Conservation (phyloP, 176 grass and related monocot species). For the Oryza longistaminata region DNA sequence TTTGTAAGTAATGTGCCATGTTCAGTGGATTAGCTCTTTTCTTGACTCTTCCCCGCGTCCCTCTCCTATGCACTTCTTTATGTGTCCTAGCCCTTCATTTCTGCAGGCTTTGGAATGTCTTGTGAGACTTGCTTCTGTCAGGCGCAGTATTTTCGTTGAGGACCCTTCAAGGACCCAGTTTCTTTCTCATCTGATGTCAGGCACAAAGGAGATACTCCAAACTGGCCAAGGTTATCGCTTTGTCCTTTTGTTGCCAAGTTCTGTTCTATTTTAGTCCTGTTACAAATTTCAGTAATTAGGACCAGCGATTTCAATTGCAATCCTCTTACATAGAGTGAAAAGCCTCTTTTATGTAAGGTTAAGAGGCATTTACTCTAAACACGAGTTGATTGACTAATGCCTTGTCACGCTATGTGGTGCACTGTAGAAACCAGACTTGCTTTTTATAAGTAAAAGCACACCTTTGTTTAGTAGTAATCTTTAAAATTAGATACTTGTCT, state of each 20-base stretch:
- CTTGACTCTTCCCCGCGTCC: not conserved
- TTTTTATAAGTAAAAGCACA: not conserved
- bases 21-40: not conserved
- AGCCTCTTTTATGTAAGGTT: not conserved
- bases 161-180: constrained; percentile 77
- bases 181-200: constrained; percentile 89
- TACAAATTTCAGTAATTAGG: not conserved
- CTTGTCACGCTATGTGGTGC: constrained; percentile 2
- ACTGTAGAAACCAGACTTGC: constrained; percentile 16
- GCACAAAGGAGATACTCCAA: constrained; percentile 98
- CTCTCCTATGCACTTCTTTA: constrained; percentile 14
- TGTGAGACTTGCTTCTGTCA: constrained; percentile 93
- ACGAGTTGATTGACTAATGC: constrained; percentile 13
- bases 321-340: constrained; percentile 22
- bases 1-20: not conserved
- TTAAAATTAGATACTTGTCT: constrained; percentile 27
- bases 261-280: constrained; percentile 17
- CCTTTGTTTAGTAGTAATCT: not conserved
- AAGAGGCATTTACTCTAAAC: not conserved
- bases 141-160: constrained; percentile 92
- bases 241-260: constrained; percentile 2
- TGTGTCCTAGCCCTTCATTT: constrained; percentile 26
- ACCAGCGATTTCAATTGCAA: not conserved
- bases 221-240: constrained; percentile 81
- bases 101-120: constrained; percentile 92